phyloP scores from a whole-genome alignment of 768 basidiomycete genomes.

The Amanita molliuscula region DNA sequence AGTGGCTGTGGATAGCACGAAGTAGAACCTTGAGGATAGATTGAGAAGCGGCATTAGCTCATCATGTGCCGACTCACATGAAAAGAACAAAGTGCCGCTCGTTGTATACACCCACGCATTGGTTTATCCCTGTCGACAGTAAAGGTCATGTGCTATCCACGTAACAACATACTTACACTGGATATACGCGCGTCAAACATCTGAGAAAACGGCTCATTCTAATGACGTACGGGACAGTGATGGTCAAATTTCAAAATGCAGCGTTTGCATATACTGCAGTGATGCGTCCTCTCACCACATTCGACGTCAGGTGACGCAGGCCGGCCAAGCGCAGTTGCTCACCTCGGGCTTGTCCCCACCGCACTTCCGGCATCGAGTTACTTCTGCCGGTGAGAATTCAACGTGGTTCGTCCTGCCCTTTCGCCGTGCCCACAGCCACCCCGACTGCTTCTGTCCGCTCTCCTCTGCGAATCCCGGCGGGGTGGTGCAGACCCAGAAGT shows the following conservation, averaged over 20 bases:
- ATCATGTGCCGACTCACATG: constrained; percentile 43
- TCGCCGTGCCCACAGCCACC: constrained; percentile 18
- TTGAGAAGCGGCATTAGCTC: not conserved
- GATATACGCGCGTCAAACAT: not conserved
- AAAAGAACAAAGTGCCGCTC: constrained; percentile 95
- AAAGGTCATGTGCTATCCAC: not conserved
- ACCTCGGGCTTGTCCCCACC: constrained; percentile 69
- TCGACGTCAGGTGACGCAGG: constrained; percentile 2
- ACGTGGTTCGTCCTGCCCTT: constrained; percentile 41
- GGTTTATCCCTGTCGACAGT: constrained; percentile 71
- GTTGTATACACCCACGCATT: constrained; percentile 93
- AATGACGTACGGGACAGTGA: constrained; percentile 74
- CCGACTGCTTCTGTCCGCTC: constrained; percentile 14
- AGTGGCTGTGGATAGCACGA: constrained; percentile 59
- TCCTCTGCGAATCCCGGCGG: constrained; percentile 69
- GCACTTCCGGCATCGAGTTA: constrained; percentile 63
- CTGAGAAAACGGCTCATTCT: not conserved
- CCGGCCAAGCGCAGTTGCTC: not conserved
- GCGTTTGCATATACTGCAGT: constrained; percentile 84
- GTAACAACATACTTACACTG: constrained; percentile 18
- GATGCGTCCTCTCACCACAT: constrained; percentile 68
- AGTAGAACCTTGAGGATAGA: constrained; percentile 55
- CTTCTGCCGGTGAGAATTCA: constrained; percentile 37
- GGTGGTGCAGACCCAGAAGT: constrained; percentile 76
- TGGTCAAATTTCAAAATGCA: constrained; percentile 90